Base-by-base conservation (phyloP, 2,329 filamentous ascomycete species). In the Fusarium oxysporum region DNA sequence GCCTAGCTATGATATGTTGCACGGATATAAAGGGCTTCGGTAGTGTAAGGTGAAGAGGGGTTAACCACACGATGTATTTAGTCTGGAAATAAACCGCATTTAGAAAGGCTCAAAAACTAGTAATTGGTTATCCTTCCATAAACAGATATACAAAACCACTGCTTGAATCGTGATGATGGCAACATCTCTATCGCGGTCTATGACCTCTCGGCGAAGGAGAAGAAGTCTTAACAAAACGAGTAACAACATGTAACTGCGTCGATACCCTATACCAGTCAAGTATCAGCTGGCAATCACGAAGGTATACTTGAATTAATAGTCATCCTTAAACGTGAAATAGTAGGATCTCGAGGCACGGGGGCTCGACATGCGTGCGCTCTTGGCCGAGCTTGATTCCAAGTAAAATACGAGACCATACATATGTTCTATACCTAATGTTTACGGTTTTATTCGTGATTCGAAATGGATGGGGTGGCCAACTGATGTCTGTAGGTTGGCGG, bases 211-310 rank as follows among this genome's bases (percentile, higher is more conserved):
- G 0, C 3, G 10, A 13, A 48, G 6, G 45, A 30, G 5, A 12
- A 3, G 5, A 6, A 17, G n/a, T 12, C 21, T 6, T 7, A n/a
- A 8, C 19, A 8, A 4, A 6, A 30, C 13, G 1, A 11, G 25
- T 47, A 30, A 6, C 1, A 6, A 3, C 25, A 47, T 16, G 4
- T 3, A 47, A 30, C 1, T 16, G 4, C 4, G n/a, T 5, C 4
- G 3, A 11, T 11, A 4, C 1, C 0, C 16, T 11, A 0, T 4
- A 30, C 11, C 0, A 4, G 8, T 11, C 0, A 28, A 11, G 4
- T 16, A n/a, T 8, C 0, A 17, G 8, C 14, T 3, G 4, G 5
- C 0, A n/a, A 4, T n/a, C 0, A 3, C 0, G 16, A 17, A n/a
- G 3, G 3, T 3, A 30, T 30, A 6, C 0, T 0, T 17, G 0